Base-by-base conservation (phyloP, 768 basidiomycete genomes). In the Collybia mongolica region DNA sequence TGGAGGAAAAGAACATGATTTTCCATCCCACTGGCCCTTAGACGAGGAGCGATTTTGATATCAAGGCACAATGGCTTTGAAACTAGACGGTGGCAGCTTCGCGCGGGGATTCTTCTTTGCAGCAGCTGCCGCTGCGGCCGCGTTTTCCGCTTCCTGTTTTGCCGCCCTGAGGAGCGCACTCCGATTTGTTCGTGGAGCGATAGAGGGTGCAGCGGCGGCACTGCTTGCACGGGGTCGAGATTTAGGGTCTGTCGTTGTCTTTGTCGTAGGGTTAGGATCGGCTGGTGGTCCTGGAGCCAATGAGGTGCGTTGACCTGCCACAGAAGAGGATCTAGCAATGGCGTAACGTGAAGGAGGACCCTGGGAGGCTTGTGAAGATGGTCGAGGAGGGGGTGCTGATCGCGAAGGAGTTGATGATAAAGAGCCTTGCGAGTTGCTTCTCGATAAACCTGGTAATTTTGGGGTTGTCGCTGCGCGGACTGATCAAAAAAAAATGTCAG, bases 121-220 rank as follows among this genome's bases (percentile, higher is more conserved):
- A 24, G 69, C 70, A n/a, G 70, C 72, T n/a, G 72, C 71, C 11
- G 71, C 72, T 4, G 72, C 70, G 1, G 63, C 66, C 17, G 66
- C 65, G n/a, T 69, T 67, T 59, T 79, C 77, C 26, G 72, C 73
- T 51, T 79, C 85, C 69, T 80, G 74, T 72, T 90, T 90, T 53
- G 84, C 85, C 9, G 75, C 80, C 19, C 90, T 75, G 47, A 93
- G 64, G 5, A 81, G 68, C 2, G 91, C 89, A 57, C 85, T 90
- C 64, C 77, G 83, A 66, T 93, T 93, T 53, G 73, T 79, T 47
- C 87, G 75, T 6, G 90, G 91, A 7, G 66, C 65, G 52, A 91
- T 88, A 3, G 75, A 72, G 1, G 90, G 88, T 1, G 75, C 72
- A 44, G 69, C 71, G 39, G 75, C 58, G 53, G 80, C 61, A 58